These are phyloP conservation scores for Candida sphagnicola DNA, from an alignment of 805 yeast genomes.

Conservation along the genomic window DNA sequence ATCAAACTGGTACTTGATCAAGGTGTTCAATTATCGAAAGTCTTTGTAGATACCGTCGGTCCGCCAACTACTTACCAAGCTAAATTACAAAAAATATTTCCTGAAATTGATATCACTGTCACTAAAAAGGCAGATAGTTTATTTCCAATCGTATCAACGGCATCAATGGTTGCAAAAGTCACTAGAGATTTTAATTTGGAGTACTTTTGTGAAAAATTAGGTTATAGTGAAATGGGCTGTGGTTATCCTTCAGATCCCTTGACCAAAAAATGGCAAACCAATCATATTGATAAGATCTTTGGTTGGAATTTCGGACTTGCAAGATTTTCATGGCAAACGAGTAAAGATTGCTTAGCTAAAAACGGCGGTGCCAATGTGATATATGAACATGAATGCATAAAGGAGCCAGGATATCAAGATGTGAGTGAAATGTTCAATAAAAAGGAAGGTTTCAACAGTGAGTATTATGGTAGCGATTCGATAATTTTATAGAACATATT, in stretches of 20 bases:
- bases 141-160: slow-evolving; percentile 90
- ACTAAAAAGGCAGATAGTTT: slow-evolving; percentile 93
- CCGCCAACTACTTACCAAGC: slow-evolving; percentile 84
- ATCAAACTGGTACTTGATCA: slow-evolving; percentile 60
- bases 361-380: slow-evolving; percentile 51
- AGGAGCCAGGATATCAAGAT: slow-evolving; percentile 24
- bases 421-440: slow-evolving; percentile 17
- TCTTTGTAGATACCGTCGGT: slow-evolving; percentile 95
- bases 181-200: slow-evolving; percentile 72
- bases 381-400: slow-evolving; percentile 53
- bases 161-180: slow-evolving; percentile 94
- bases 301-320: slow-evolving; percentile 79
- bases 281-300: slow-evolving; percentile 62
- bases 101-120: slow-evolving; percentile 68
- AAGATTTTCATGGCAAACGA: slow-evolving; percentile 93
- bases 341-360: slow-evolving; percentile 63
- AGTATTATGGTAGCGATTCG: slow-evolving; percentile 6
- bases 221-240: slow-evolving; percentile 59
- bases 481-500: not conserved
- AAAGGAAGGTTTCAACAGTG: slow-evolving; percentile 5
- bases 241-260: slow-evolving; percentile 95
- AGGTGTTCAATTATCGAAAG: slow-evolving; percentile 63
- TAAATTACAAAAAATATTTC: slow-evolving; percentile 68
- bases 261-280: slow-evolving; percentile 72
- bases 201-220: slow-evolving; percentile 26